Evolutionary conservation across 2,329 filamentous ascomycete species (phyloP).

Genomic region (Blumeria graminis): DNA sequence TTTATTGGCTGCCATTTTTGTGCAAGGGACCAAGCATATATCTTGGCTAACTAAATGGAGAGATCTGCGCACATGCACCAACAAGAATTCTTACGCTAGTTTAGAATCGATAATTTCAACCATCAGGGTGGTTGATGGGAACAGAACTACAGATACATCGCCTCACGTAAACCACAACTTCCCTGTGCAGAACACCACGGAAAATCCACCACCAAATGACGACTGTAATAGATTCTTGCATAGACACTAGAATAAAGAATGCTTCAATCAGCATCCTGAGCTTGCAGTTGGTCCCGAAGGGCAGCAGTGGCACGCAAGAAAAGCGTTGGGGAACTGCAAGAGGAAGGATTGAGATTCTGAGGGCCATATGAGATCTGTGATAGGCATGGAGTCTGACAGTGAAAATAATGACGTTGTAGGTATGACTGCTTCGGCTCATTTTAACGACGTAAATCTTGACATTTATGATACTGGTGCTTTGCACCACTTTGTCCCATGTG

Average conservation of each 20-base stretch:
- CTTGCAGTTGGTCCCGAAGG: not conserved
- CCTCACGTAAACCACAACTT: not conserved
- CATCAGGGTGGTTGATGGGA: not conserved
- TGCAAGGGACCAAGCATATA: not conserved
- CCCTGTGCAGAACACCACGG: not conserved
- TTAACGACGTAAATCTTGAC: not conserved
- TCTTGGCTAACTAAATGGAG: not conserved
- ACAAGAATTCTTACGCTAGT: not conserved
- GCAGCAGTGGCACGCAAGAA: not conserved
- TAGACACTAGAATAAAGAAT: slow-evolving; percentile 1
- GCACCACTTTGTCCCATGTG: too few species aligned
- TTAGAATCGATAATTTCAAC: not conserved
- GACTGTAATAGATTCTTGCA: not conserved
- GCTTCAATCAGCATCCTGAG: not conserved
- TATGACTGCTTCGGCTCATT: not conserved
- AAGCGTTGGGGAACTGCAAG: not conserved
- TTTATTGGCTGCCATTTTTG: not conserved
- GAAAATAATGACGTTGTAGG: not conserved
- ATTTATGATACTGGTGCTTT: slow-evolving; percentile 1
- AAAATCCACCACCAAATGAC: not conserved
- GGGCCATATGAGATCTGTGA: too few species aligned
- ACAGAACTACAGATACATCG: not conserved
- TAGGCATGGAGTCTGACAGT: not conserved
- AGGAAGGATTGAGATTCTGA: not conserved
- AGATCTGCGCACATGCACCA: not conserved